Percentiles rank a stretch among this genome's conserved stretches.
These are phyloP conservation scores for Cytidiella melzeri DNA, from an alignment of 768 basidiomycete genomes.

Conservation along the genomic window DNA sequence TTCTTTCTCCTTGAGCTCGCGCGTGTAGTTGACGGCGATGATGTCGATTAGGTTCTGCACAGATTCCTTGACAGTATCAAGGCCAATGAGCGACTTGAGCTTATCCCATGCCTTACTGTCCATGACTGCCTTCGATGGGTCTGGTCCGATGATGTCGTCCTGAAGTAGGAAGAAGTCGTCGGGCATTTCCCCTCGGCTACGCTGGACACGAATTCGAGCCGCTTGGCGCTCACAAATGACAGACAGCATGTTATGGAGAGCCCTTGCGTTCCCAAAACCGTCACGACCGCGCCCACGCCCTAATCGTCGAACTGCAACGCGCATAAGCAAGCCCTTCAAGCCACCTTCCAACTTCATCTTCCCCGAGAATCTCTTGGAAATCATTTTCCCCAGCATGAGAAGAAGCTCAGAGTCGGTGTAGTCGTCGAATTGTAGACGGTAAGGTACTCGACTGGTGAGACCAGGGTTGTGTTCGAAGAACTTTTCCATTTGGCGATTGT, in stretches of 20 bases:
- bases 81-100: conserved; percentile 47
- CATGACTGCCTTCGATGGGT: conserved; percentile 44
- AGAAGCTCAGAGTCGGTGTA: conserved; percentile 54
- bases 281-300: conserved; percentile 51
- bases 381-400: conserved; percentile 42
- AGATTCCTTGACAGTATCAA: conserved; percentile 51
- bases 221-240: conserved; percentile 49
- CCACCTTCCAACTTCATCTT: conserved; percentile 51
- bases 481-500: conserved; percentile 66
- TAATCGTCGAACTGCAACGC: conserved; percentile 54
- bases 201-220: conserved; percentile 36
- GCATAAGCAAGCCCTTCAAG: conserved; percentile 42
- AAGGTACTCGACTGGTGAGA: conserved; percentile 60
- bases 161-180: conserved; percentile 46
- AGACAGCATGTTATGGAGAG: conserved; percentile 44
- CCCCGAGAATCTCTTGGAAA: conserved; percentile 42
- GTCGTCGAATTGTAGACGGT: conserved; percentile 51
- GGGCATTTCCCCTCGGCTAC: conserved; percentile 30
- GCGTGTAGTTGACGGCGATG: conserved; percentile 48
- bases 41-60: conserved; percentile 41
- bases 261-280: conserved; percentile 67
- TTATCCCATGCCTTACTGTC: conserved; percentile 45
- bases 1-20: conserved; percentile 51
- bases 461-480: conserved; percentile 78
- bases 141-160: conserved; percentile 61